Evolutionary conservation across 345 rosid genomes (phyloP).

Genomic region (Crucihimalaya himalaica): DNA sequence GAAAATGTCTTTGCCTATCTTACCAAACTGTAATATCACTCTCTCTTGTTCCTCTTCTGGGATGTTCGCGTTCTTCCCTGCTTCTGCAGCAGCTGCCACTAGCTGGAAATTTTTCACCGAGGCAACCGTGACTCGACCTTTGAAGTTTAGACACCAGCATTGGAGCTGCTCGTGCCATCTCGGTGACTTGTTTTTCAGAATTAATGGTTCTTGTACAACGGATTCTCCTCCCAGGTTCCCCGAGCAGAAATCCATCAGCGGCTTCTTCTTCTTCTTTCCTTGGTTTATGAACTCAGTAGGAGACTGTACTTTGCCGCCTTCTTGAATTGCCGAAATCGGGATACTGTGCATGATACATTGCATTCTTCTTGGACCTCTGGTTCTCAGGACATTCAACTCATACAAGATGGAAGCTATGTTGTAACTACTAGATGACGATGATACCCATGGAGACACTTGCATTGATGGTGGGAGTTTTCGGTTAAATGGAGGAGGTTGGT

Average conservation of each 20-base stretch:
- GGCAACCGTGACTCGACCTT: slow-evolving; percentile 90
- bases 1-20: slow-evolving; percentile 91
- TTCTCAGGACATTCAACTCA: slow-evolving; percentile 80
- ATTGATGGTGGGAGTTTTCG: slow-evolving; percentile 46
- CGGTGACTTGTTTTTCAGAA: slow-evolving; percentile 85
- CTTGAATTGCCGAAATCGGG: slow-evolving; percentile 65
- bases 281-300: slow-evolving; percentile 51
- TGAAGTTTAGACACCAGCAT: slow-evolving; percentile 93
- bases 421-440: slow-evolving; percentile 46
- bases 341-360: slow-evolving; percentile 66
- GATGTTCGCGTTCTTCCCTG: slow-evolving; percentile 47
- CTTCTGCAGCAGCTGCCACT: slow-evolving; percentile 66
- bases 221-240: slow-evolving; percentile 39
- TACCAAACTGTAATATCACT: slow-evolving; percentile 88
- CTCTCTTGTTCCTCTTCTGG: slow-evolving; percentile 67
- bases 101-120: slow-evolving; percentile 95
- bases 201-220: slow-evolving; percentile 46
- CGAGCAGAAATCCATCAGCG: slow-evolving; percentile 43
- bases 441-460: slow-evolving; percentile 50
- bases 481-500: slow-evolving; percentile 58
- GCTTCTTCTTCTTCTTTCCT: slow-evolving; percentile 54
- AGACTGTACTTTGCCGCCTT: slow-evolving; percentile 61
- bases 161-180: slow-evolving; percentile 98
- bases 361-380: slow-evolving; percentile 96
- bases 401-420: slow-evolving; percentile 59